Conservation (phyloP, 257 asterid genomes). For the Solanum chaucha region DNA sequence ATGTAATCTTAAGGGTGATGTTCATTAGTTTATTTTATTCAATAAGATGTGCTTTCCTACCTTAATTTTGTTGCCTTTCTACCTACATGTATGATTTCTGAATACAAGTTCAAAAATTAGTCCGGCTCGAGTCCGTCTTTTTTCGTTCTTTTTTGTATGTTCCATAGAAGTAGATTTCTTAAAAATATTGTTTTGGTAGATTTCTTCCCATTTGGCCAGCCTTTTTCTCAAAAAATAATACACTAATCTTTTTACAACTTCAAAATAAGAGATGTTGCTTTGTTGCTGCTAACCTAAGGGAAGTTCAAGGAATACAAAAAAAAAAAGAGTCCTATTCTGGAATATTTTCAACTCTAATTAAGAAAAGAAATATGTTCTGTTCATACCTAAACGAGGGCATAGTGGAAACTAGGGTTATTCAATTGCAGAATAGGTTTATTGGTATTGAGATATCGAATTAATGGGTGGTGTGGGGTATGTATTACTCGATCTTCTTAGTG, state of each 20-base stretch:
- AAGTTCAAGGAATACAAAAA: no score
- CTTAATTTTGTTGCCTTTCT: neutral
- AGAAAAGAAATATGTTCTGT: no score
- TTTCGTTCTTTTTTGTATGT: neutral
- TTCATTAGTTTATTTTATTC: neutral
- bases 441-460: neutral
- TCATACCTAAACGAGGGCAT: neutral
- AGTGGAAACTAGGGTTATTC: neutral
- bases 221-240: neutral
- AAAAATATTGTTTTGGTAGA: no score
- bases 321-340: neutral
- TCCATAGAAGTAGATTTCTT: neutral
- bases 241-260: no score
- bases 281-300: neutral
- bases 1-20: neutral
- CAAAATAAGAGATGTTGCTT: neutral
- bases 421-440: neutral
- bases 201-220: neutral
- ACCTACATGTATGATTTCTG: neutral
- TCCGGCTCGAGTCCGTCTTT: neutral
- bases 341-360: no score
- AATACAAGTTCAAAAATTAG: neutral
- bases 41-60: neutral
- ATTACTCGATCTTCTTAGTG: neutral
- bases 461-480: neutral